Percentiles rank a stretch among this genome's conserved stretches.
These are phyloP conservation scores for Chlorella sorokiniana DNA, from an alignment of 139 green algal species.

Conservation along the genomic window DNA sequence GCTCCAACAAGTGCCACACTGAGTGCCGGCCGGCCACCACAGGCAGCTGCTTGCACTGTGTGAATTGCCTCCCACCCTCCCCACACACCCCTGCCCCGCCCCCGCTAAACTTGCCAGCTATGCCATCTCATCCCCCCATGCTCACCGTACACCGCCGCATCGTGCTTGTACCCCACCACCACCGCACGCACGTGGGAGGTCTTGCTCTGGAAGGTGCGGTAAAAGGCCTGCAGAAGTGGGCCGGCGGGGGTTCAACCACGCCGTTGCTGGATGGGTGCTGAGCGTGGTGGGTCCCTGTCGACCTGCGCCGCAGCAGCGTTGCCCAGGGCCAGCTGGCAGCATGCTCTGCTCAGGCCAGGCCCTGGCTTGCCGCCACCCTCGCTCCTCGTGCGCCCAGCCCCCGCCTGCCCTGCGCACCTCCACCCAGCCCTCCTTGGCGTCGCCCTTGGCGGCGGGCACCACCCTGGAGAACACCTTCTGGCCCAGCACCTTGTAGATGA, in stretches of 20 bases:
- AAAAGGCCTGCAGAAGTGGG: conserved; percentile 39
- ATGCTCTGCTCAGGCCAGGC: no score
- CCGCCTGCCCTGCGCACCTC: conserved; percentile 28
- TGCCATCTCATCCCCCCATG: background rate
- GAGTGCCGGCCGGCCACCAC: no score
- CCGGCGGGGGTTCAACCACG: background rate
- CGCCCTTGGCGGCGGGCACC: conserved; percentile 10
- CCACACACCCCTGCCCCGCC: no score
- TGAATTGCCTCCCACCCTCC: no score
- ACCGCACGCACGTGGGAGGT: conserved; percentile 48
- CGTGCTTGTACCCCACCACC: conserved; percentile 87
- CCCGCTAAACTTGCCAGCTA: background rate
- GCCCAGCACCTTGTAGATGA: conserved; percentile 83
- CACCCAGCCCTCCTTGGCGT: conserved; percentile 57
- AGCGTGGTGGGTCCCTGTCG: no score
- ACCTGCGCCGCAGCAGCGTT: no score
- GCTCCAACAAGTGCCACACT: no score
- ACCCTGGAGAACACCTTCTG: conserved; percentile 66
- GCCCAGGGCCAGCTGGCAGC: no score
- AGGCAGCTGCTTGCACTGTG: no score
- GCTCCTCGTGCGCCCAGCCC: no score
- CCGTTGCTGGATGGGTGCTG: background rate
- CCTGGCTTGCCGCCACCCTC: no score
- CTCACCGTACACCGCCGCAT: conserved; percentile 55
- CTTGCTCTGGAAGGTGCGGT: conserved; percentile 49